phyloP scores from a whole-genome alignment of 2,329 filamentous ascomycete genomes.

The Fusarium coicis region DNA sequence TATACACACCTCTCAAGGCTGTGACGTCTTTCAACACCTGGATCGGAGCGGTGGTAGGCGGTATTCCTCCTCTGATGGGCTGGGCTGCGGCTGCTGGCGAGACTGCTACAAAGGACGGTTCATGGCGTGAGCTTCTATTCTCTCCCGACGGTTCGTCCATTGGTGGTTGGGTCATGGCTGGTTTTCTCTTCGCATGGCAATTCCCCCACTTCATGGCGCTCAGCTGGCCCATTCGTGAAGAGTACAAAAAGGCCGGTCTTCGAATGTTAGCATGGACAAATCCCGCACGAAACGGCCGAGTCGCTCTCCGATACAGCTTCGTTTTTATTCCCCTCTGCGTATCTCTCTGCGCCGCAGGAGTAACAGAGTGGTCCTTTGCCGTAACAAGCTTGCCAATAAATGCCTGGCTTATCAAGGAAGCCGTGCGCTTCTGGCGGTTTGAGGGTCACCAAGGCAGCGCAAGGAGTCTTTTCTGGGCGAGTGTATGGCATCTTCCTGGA shows the following conservation, averaged over 20 bases:
- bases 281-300: slow-evolving; percentile 83
- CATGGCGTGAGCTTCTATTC: slow-evolving; percentile 82
- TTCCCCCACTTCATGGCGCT: slow-evolving; percentile 98
- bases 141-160: slow-evolving; percentile 68
- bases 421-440: slow-evolving; percentile 81
- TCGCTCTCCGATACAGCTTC: slow-evolving; percentile 87
- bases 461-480: slow-evolving; percentile 92
- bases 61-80: slow-evolving; percentile 95
- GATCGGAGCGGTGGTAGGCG: slow-evolving; percentile 92
- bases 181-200: slow-evolving; percentile 92
- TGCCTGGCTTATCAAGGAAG: slow-evolving; percentile 83
- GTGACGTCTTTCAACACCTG: slow-evolving; percentile 91
- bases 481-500: slow-evolving; percentile 93
- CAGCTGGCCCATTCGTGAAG: slow-evolving; percentile 86
- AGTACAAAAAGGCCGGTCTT: slow-evolving; percentile 80
- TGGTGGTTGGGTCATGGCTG: slow-evolving; percentile 90
- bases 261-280: slow-evolving; percentile 88
- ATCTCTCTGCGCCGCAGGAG: slow-evolving; percentile 78
- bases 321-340: slow-evolving; percentile 88
- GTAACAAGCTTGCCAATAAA: slow-evolving; percentile 85
- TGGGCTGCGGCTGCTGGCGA: slow-evolving; percentile 96
- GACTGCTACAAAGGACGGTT: slow-evolving; percentile 78
- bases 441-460: slow-evolving; percentile 85
- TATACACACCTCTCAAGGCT: slow-evolving; percentile 94
- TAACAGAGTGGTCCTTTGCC: slow-evolving; percentile 89